phyloP scores from a whole-genome alignment of 164 flowering plant genomes.

The Tinospora cordifolia region DNA sequence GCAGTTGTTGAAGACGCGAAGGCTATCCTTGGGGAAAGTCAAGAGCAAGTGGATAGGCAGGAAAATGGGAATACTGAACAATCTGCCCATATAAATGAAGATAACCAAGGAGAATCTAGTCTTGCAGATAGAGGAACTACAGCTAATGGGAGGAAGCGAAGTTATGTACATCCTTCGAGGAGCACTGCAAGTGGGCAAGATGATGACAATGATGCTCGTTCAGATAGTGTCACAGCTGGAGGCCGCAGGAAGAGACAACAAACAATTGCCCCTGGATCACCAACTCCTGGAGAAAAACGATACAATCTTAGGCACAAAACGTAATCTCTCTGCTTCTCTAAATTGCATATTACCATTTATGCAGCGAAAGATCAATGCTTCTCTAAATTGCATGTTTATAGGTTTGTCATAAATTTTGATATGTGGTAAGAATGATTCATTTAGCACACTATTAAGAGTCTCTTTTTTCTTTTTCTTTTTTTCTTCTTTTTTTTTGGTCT shows the following conservation, averaged over 20 bases:
- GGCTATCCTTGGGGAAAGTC: slow-evolving; percentile 33
- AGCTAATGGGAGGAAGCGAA: slow-evolving; percentile 40
- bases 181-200: slow-evolving; percentile 46
- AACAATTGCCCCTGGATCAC: slow-evolving; percentile 30
- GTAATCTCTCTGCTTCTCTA: slow-evolving; percentile 27
- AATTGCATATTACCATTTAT: slow-evolving; percentile 12
- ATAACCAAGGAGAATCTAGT: slow-evolving; percentile 29
- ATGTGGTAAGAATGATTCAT: too few species aligned
- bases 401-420: neutral
- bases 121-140: slow-evolving; percentile 20
- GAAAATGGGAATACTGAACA: slow-evolving; percentile 19
- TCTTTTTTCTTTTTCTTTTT: too few species aligned
- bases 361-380: neutral
- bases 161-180: slow-evolving; percentile 30
- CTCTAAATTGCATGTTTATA: neutral
- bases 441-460: too few species aligned
- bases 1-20: slow-evolving; percentile 56
- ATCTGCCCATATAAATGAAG: slow-evolving; percentile 27
- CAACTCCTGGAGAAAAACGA: slow-evolving; percentile 52
- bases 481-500: neutral
- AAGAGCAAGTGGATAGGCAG: slow-evolving; percentile 21
- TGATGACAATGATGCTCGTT: slow-evolving; percentile 51
- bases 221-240: slow-evolving; percentile 54
- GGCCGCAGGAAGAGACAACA: slow-evolving; percentile 65
- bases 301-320: slow-evolving; percentile 73